Evolutionary conservation across 805 yeast species (phyloP).

Genomic region (Metschnikowia kofuensis): DNA sequence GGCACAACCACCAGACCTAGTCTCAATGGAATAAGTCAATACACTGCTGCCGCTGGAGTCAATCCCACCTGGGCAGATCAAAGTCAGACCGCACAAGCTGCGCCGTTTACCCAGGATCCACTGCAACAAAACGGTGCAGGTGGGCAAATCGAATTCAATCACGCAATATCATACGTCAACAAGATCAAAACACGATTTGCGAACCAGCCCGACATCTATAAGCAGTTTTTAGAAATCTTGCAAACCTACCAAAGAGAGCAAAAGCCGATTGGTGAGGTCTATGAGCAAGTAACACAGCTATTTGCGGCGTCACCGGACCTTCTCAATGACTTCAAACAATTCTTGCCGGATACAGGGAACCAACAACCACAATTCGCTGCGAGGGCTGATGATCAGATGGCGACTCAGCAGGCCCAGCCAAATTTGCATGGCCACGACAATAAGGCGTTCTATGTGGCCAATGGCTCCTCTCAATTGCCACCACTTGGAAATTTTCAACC

Average conservation of each 20-base stretch:
- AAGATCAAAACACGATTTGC: conserved; percentile 93
- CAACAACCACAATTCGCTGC: conserved; percentile 25
- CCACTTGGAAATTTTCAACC: conserved; percentile 90
- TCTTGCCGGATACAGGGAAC: conserved; percentile 79
- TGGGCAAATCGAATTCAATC: conserved; percentile 90
- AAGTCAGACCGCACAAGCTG: conserved; percentile 2
- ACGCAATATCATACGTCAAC: conserved; percentile 94
- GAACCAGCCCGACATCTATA: conserved; percentile 92
- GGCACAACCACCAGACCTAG: conserved; percentile 75
- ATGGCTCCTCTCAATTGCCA: conserved; percentile 56
- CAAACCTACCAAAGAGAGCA: conserved; percentile 97
- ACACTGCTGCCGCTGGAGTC: conserved; percentile 4
- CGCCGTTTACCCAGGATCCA: conserved; percentile 4
- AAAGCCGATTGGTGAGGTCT: conserved; percentile 92
- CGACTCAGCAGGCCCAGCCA: conserved; percentile 22
- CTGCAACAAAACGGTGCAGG: conserved; percentile 26
- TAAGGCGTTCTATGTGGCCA: conserved; percentile 15
- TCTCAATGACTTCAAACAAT: conserved; percentile 90
- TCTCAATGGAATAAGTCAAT: conserved; percentile 23
- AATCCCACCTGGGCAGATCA: conserved; percentile 9
- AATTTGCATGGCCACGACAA: conserved; percentile 11
- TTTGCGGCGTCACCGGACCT: conserved; percentile 94
- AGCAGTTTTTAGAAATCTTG: conserved; percentile 87
- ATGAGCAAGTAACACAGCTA: conserved; percentile 83
- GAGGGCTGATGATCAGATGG: conserved; percentile 21